Evolutionary conservation across 169 alveolate species (phyloP).

Genomic region (Pseudocohnilembus persalinus): DNA sequence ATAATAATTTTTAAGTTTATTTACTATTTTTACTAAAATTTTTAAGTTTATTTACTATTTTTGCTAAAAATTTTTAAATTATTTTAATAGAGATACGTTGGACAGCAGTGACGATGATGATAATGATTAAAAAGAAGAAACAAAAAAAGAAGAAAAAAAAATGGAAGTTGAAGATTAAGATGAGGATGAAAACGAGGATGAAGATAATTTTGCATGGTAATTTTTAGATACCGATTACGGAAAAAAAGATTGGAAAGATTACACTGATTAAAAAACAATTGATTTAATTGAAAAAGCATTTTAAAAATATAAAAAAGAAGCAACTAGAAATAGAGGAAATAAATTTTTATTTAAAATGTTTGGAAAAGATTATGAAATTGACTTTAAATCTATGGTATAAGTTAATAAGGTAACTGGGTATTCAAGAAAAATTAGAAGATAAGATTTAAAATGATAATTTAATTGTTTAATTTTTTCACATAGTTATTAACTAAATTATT

Average conservation of each 20-base stretch:
- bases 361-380: neutral
- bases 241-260: neutral
- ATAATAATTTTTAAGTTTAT: no score
- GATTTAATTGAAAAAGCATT: neutral
- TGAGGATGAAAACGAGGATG: neutral
- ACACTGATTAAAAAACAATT: neutral
- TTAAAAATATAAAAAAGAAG: no score
- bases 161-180: neutral
- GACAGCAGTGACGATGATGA: no score
- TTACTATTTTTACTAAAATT: no score
- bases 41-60: no score
- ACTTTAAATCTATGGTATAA: neutral
- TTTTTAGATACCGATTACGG: neutral
- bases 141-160: no score
- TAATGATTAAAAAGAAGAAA: no score
- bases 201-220: neutral
- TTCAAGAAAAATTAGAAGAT: neutral
- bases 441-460: neutral
- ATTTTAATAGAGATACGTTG: no score
- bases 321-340: neutral
- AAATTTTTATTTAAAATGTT: no score
- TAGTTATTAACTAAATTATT: no score
- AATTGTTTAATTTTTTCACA: no score
- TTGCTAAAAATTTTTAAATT: no score
- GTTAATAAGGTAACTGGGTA: neutral